Conservation (phyloP, 2,329 filamentous ascomycete species). For the Talaromyces marneffei region DNA sequence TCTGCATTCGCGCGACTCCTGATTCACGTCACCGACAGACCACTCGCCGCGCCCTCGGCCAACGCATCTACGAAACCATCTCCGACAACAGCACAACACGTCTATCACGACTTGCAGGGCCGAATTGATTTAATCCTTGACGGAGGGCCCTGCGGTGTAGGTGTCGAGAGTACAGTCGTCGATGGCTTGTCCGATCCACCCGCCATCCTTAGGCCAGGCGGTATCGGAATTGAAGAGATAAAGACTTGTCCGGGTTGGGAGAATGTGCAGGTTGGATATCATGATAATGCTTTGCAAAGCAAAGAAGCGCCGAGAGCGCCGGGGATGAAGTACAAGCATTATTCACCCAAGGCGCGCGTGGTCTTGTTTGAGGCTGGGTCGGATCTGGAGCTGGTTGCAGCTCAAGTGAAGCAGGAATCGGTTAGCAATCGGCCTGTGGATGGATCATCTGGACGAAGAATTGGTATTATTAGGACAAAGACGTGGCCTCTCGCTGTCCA, state of each 20-base stretch:
- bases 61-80: constrained; percentile 92
- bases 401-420: constrained; percentile 31
- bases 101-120: constrained; percentile 74
- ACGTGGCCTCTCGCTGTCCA: constrained; percentile 30
- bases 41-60: constrained; percentile 85
- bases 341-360: constrained; percentile 83
- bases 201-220: constrained; percentile 76
- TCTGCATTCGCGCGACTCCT: constrained; percentile 79
- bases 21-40: constrained; percentile 70
- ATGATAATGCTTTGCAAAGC: constrained; percentile 64
- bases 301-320: constrained; percentile 70
- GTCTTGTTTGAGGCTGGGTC: constrained; percentile 66
- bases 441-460: constrained; percentile 17
- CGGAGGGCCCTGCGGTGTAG: constrained; percentile 77
- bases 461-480: constrained; percentile 39
- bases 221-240: constrained; percentile 75
- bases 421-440: constrained; percentile 22
- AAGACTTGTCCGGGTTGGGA: constrained; percentile 74
- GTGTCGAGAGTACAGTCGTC: constrained; percentile 94
- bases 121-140: constrained; percentile 83
- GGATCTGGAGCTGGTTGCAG: constrained; percentile 22
- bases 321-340: constrained; percentile 99
- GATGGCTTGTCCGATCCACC: constrained; percentile 81
- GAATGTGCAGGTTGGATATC: constrained; percentile 68
- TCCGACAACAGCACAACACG: constrained; percentile 84